Evolutionary conservation across 257 asterid species (phyloP).

Genomic region (Cordia subcordata): DNA sequence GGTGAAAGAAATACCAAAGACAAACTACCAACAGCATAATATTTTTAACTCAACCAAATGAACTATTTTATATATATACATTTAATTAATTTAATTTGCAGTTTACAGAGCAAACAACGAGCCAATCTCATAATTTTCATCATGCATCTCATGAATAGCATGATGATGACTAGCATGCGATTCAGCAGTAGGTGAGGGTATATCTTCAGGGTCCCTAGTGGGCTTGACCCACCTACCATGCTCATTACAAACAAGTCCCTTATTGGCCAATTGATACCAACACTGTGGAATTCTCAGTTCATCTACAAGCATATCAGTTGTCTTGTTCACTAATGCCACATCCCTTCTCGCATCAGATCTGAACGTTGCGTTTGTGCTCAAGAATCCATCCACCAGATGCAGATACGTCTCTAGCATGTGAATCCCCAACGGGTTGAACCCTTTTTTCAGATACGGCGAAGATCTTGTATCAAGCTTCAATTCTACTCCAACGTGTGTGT

Average conservation of each 20-base stretch:
- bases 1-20: no score
- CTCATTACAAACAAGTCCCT: conserved; percentile 53
- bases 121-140: conserved; percentile 18
- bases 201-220: conserved; percentile 55
- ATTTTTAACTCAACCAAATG: no score
- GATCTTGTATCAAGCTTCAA: conserved; percentile 50
- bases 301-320: conserved; percentile 70
- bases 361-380: conserved; percentile 32
- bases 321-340: conserved; percentile 68
- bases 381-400: conserved; percentile 63
- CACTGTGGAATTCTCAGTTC: conserved; percentile 55
- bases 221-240: conserved; percentile 84
- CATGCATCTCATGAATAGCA: conserved; percentile 11
- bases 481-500: conserved; percentile 77
- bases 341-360: conserved; percentile 63
- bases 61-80: no score
- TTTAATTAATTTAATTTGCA: no score
- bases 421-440: conserved; percentile 52
- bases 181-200: conserved; percentile 48
- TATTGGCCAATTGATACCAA: conserved; percentile 69
- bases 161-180: conserved; percentile 2
- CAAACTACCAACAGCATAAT: no score
- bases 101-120: conserved; percentile 11
- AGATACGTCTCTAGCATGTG: conserved; percentile 78
- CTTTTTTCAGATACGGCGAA: conserved; percentile 52